A percentile compares a stretch with the other conserved stretches of the same genome.
These are phyloP conservation scores for Fragaria ananassa DNA, from an alignment of 306 rosid species.

Conservation along the genomic window DNA sequence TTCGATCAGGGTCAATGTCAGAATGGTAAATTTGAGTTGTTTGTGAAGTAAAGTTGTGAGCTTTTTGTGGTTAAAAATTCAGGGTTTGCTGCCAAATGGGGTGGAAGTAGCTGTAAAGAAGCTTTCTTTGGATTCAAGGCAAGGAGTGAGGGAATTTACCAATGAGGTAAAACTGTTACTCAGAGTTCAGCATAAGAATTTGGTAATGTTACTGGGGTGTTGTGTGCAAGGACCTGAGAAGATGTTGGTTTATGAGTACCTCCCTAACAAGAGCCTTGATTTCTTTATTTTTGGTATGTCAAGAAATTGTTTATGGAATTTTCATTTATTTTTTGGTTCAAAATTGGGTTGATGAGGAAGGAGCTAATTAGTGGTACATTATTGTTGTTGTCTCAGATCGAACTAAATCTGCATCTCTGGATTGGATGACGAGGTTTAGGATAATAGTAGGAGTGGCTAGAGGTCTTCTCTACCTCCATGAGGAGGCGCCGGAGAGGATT, in stretches of 20 bases:
- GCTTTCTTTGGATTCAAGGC: constrained; percentile 70
- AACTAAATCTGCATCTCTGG: constrained; percentile 51
- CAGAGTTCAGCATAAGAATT: constrained; percentile 74
- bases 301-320: neutral
- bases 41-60: neutral
- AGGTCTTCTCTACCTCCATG: constrained; percentile 85
- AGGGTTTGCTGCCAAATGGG: constrained; percentile 91
- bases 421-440: constrained; percentile 63
- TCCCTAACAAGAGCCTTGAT: constrained; percentile 85
- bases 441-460: constrained; percentile 63
- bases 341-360: neutral
- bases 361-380: neutral
- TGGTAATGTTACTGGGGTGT: constrained; percentile 72
- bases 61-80: neutral
- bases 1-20: neutral
- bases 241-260: constrained; percentile 91
- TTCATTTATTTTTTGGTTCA: neutral
- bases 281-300: constrained; percentile 64
- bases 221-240: constrained; percentile 91
- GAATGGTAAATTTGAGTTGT: neutral
- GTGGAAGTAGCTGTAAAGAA: constrained; percentile 88
- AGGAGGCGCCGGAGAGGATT: constrained; percentile 80
- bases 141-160: constrained; percentile 74
- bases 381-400: constrained; percentile 47
- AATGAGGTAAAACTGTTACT: constrained; percentile 78